A percentile compares a stretch with the other conserved stretches of the same genome.
Evolutionary conservation across 2,329 filamentous ascomycete genomes (phyloP).

Genomic region (Thielaviopsis musarum): DNA sequence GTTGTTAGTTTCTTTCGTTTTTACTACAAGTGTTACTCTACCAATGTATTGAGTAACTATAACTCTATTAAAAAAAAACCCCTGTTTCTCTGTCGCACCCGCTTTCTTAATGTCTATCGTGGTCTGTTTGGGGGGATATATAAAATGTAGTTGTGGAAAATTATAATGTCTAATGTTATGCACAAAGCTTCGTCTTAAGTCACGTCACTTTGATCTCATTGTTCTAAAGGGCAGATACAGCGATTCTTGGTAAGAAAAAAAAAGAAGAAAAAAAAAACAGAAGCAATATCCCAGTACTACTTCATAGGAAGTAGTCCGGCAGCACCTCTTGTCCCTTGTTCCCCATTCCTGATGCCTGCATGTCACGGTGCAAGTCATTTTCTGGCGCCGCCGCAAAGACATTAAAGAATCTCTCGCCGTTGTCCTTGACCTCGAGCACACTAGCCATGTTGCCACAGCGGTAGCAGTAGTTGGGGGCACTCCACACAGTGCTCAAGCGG

Average conservation of each 20-base stretch:
- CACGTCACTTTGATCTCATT: too few species aligned
- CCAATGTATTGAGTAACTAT: background rate
- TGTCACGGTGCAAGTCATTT: constrained; percentile 79
- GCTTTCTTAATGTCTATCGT: too few species aligned
- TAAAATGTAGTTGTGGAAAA: too few species aligned
- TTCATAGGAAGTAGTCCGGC: constrained; percentile 53
- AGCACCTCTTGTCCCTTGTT: constrained; percentile 43
- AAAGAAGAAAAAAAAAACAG: background rate
- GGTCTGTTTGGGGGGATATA: too few species aligned
- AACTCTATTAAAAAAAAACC: background rate
- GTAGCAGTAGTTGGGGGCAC: constrained; percentile 91
- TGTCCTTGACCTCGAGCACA: constrained; percentile 88
- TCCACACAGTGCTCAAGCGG: constrained; percentile 90
- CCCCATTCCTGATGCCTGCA: constrained; percentile 62
- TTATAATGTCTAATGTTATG: too few species aligned
- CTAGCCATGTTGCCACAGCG: constrained; percentile 94
- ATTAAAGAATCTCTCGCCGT: constrained; percentile 88
- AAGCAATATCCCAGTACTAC: constrained; percentile 13
- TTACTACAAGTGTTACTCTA: background rate
- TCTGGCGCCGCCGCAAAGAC: constrained; percentile 95
- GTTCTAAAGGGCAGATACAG: too few species aligned
- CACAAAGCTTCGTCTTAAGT: too few species aligned
- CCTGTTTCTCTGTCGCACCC: background rate
- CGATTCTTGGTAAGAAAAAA: background rate
- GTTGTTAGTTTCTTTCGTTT: background rate